Conservation (phyloP, 1,284 basidiomycete species). For the Fistulinella cinereoalba region DNA sequence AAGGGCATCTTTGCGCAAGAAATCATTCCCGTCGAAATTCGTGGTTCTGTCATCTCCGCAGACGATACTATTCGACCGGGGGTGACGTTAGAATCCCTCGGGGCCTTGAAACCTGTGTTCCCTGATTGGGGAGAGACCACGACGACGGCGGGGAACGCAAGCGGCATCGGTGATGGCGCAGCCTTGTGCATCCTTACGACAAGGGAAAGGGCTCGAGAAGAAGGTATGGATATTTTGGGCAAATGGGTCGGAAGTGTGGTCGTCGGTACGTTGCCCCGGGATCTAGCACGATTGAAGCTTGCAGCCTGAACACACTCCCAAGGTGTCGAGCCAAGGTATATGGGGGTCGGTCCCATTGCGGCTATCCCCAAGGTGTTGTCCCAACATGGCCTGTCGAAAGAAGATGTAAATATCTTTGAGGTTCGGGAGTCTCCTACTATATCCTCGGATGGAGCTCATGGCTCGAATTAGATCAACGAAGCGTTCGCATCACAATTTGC, state of each 20-base stretch:
- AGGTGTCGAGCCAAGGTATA: conserved; percentile 82
- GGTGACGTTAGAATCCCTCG: conserved; percentile 68
- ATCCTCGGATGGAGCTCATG: background rate
- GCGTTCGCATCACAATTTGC: conserved; percentile 81
- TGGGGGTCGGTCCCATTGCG: conserved; percentile 84
- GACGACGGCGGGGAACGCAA: conserved; percentile 89
- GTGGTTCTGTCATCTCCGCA: conserved; percentile 54
- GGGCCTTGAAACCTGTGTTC: conserved; percentile 70
- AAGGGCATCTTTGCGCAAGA: conserved; percentile 74
- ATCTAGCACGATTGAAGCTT: background rate
- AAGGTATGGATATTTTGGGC: conserved; percentile 83
- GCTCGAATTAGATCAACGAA: conserved; percentile 65
- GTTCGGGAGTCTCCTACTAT: conserved; percentile 42
- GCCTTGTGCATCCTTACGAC: conserved; percentile 88
- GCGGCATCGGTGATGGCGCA: conserved; percentile 93
- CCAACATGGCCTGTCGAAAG: conserved; percentile 70
- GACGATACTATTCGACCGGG: conserved; percentile 83
- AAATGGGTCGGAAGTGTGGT: conserved; percentile 85
- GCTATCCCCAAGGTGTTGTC: conserved; percentile 82
- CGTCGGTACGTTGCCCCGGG: conserved; percentile 55
- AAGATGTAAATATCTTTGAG: conserved; percentile 89
- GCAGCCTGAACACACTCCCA: conserved; percentile 13
- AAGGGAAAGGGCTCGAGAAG: conserved; percentile 77
- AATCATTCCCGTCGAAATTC: conserved; percentile 72
- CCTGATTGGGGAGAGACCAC: conserved; percentile 73